Percentiles rank a stretch among this genome's conserved stretches.
Evolutionary conservation across 495 filamentous ascomycete genomes (phyloP).

Genomic region (Coniosporium apollinis): DNA sequence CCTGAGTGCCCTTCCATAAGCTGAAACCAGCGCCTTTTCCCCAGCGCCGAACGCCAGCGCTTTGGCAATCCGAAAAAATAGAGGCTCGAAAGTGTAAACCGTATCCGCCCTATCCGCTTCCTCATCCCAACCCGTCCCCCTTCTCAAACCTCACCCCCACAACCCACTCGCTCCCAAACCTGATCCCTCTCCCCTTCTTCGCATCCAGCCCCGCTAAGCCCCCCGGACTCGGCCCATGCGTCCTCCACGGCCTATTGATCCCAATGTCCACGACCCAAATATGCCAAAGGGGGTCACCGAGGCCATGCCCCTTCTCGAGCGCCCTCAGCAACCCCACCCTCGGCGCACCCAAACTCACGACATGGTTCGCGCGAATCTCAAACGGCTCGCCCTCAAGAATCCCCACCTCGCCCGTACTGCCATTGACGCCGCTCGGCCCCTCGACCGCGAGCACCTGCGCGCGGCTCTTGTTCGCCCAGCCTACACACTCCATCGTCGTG

Average conservation of each 20-base stretch:
- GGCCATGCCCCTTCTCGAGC: constrained; percentile 34
- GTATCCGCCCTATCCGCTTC: too few species aligned
- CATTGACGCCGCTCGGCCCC: constrained; percentile 73
- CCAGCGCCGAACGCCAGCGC: too few species aligned
- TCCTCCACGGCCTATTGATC: constrained; percentile 69
- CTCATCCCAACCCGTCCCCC: constrained; percentile 5
- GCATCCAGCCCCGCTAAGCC: background rate
- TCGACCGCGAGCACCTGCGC: constrained; percentile 67
- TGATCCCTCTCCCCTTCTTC: constrained; percentile 39
- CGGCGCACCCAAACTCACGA: constrained; percentile 71
- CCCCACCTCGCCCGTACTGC: constrained; percentile 44
- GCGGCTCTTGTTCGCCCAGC: constrained; percentile 73
- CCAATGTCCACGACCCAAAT: constrained; percentile 76
- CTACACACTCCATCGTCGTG: constrained; percentile 64
- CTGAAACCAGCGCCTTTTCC: too few species aligned
- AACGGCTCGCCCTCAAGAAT: constrained; percentile 52
- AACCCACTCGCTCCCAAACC: constrained; percentile 77
- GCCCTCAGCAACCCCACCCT: constrained; percentile 67
- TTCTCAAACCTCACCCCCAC: constrained; percentile 36
- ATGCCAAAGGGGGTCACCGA: constrained; percentile 39
- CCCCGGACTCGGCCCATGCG: constrained; percentile 34
- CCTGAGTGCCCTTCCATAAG: too few species aligned
- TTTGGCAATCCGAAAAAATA: too few species aligned
- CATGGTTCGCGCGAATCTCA: constrained; percentile 55
- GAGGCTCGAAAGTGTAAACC: too few species aligned